Percentiles rank a stretch among this genome's conserved stretches.
Conservation (phyloP, 78 protist species). For the Dictyostelium citrinum region DNA sequence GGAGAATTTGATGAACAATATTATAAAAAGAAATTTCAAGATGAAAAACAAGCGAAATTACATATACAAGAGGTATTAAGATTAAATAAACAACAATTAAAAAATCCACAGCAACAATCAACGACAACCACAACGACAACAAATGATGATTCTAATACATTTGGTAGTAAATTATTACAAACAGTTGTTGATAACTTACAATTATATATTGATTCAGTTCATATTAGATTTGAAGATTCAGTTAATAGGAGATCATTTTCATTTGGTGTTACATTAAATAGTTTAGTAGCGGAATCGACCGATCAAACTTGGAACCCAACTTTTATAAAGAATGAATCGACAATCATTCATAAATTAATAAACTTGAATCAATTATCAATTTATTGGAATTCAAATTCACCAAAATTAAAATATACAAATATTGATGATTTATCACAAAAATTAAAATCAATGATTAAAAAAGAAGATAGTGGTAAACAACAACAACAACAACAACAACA, state of each 20-base stretch:
- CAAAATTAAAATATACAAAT: neutral
- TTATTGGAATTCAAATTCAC: conserved; percentile 42
- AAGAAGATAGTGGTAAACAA: neutral
- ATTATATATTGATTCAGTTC: conserved; percentile 61
- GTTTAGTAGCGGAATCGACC: conserved; percentile 47
- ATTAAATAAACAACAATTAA: neutral
- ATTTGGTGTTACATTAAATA: conserved; percentile 44
- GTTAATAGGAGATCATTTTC: conserved; percentile 22
- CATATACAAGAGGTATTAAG: conserved; percentile 16
- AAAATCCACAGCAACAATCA: neutral
- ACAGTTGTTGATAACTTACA: conserved; percentile 65
- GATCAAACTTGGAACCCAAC: conserved; percentile 53
- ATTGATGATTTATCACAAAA: neutral
- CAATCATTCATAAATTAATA: conserved; percentile 47
- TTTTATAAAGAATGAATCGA: conserved; percentile 31
- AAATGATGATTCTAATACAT: neutral
- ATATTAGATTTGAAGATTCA: conserved; percentile 59
- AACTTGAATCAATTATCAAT: conserved; percentile 24
- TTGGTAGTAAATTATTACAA: conserved; percentile 47
- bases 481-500: neutral
- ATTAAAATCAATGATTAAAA: conserved; percentile 31
- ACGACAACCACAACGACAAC: neutral
- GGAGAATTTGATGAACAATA: conserved; percentile 54
- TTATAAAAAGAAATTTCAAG: conserved; percentile 41
- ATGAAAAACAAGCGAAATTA: conserved; percentile 47